Evolutionary conservation across 148 eudicot species (phyloP).

Genomic region (Chenopodium album): DNA sequence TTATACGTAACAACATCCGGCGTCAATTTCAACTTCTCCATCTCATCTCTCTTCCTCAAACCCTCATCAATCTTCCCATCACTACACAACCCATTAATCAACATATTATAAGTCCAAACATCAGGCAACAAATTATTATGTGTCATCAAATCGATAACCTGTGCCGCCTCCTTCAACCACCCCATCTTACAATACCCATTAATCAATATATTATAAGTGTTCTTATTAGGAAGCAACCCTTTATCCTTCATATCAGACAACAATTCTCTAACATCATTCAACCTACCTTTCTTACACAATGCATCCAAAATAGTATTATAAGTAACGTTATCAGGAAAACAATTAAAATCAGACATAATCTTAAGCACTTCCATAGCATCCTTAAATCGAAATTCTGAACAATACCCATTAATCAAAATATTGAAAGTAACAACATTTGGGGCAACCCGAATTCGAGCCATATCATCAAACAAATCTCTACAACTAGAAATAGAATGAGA

Average conservation of each 20-base stretch:
- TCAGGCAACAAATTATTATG: conserved; percentile 59
- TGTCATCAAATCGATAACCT: conserved; percentile 64
- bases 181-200: conserved; percentile 81
- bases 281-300: conserved; percentile 61
- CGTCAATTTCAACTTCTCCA: conserved; percentile 53
- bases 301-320: conserved; percentile 71
- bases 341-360: conserved; percentile 43
- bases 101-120: conserved; percentile 75
- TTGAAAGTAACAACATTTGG: conserved; percentile 60
- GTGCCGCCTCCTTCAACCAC: conserved; percentile 65
- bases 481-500: conserved; percentile 32
- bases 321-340: conserved; percentile 65
- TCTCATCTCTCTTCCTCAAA: conserved; percentile 50
- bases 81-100: conserved; percentile 57
- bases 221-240: conserved; percentile 51
- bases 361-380: conserved; percentile 58
- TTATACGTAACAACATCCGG: conserved; percentile 73
- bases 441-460: conserved; percentile 39
- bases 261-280: conserved; percentile 62
- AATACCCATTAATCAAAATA: conserved; percentile 69
- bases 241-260: conserved; percentile 63
- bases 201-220: conserved; percentile 71
- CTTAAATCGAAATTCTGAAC: conserved; percentile 44
- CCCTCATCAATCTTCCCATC: conserved; percentile 69
- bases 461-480: conserved; percentile 52